These are phyloP conservation scores for Allium fistulosum DNA, from an alignment of 106 monocot species.

Conservation along the genomic window DNA sequence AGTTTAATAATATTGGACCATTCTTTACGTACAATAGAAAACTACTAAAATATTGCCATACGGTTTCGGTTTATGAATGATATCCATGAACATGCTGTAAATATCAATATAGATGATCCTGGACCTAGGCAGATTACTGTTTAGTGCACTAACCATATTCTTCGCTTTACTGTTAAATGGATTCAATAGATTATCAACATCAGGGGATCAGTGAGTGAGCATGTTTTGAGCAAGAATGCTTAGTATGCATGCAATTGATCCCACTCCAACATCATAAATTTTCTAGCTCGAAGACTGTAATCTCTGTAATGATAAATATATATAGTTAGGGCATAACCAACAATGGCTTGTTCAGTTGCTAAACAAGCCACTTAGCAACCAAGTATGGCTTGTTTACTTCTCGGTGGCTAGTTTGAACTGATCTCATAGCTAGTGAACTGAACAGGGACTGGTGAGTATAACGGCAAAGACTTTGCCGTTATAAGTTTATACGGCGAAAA, in stretches of 20 bases:
- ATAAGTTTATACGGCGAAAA: no score
- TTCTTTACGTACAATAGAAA: no score
- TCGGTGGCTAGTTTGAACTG: no score
- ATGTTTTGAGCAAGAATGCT: conserved; percentile 58
- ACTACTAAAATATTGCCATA: conserved; percentile 33
- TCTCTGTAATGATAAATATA: conserved; percentile 18
- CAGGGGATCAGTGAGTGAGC: conserved; percentile 27
- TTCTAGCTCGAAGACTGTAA: conserved; percentile 71
- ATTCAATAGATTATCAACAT: conserved; percentile 53
- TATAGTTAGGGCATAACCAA: no score
- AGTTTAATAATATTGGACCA: no score
- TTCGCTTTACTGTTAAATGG: conserved; percentile 71
- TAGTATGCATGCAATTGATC: conserved; percentile 70
- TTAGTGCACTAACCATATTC: conserved; percentile 57
- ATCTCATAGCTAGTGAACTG: no score
- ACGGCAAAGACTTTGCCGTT: no score
- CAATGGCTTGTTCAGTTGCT: no score
- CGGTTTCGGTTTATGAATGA: conserved; percentile 34
- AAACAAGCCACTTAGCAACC: no score
- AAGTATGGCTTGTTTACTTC: no score
- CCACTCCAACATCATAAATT: conserved; percentile 51
- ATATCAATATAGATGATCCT: conserved; percentile 62
- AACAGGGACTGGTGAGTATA: no score
- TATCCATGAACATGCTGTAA: conserved; percentile 54
- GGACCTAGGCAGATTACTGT: conserved; percentile 51